These are phyloP conservation scores for Chlorella ohadii DNA, from an alignment of 139 green algal genomes.

Conservation along the genomic window DNA sequence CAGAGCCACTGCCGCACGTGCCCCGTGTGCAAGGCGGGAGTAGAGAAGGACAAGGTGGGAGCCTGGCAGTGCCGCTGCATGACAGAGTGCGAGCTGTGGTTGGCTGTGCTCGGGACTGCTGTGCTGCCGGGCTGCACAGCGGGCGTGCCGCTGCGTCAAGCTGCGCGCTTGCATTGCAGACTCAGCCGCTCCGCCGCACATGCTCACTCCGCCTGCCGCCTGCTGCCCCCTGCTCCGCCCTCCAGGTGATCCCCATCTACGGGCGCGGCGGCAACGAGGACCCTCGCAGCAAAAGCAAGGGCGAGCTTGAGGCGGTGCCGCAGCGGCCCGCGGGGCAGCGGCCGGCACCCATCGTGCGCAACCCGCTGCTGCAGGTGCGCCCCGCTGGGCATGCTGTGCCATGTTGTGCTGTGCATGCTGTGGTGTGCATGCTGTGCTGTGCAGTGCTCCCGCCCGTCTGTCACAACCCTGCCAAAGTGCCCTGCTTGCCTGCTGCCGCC, in stretches of 20 bases:
- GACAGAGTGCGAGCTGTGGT: no score
- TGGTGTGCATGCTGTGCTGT: no score
- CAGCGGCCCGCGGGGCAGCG: slow-evolving; percentile 66
- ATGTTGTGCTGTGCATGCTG: no score
- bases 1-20: slow-evolving; percentile 72
- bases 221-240: not conserved
- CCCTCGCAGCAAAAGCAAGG: slow-evolving; percentile 51
- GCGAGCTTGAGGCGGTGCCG: slow-evolving; percentile 40
- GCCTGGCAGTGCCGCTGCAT: no score
- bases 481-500: no score
- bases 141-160: no score
- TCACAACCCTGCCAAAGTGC: no score
- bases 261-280: slow-evolving; percentile 74
- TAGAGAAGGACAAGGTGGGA: slow-evolving; percentile 83
- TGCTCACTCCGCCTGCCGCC: not conserved
- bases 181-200: no score
- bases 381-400: no score
- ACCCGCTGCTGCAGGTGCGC: slow-evolving; percentile 38
- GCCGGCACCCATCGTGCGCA: slow-evolving; percentile 37
- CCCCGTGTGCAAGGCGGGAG: slow-evolving; percentile 93
- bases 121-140: not conserved
- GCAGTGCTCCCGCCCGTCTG: no score
- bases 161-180: no score
- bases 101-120: not conserved
- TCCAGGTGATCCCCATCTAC: slow-evolving; percentile 87